phyloP scores from a whole-genome alignment of 2,329 filamentous ascomycete genomes.

The Conoideocrella luteorostrata region DNA sequence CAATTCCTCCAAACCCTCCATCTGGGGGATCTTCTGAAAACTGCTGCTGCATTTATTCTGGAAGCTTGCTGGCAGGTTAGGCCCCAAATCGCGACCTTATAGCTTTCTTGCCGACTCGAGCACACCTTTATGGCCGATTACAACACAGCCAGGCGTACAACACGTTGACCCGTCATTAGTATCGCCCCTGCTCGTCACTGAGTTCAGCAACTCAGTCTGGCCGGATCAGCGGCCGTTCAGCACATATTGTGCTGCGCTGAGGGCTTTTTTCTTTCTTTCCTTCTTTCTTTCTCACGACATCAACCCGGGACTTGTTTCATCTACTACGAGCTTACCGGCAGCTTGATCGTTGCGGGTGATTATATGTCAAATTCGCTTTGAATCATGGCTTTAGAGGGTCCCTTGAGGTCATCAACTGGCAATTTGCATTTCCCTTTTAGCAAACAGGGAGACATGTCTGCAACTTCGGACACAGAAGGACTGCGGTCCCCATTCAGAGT shows the following conservation, averaged over 20 bases:
- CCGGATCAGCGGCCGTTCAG: not conserved
- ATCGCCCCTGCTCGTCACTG: not conserved
- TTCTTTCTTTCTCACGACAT: too few relatives aligned
- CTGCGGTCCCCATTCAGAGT: conserved; percentile 42
- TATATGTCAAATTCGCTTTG: not conserved
- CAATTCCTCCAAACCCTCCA: conserved; percentile 11
- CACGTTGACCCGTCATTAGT: conserved; percentile 5
- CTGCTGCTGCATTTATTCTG: conserved; percentile 13
- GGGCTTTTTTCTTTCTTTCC: conserved; percentile 23
- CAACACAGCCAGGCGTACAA: conserved; percentile 7
- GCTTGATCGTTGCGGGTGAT: conserved; percentile 1
- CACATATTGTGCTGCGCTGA: conserved; percentile 11
- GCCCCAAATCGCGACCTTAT: conserved; percentile 14
- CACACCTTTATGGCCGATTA: not conserved
- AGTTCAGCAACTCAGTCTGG: not conserved
- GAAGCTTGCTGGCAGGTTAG: conserved; percentile 18
- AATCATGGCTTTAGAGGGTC: conserved; percentile 40
- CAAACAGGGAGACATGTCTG: conserved; percentile 46
- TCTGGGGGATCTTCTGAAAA: conserved; percentile 13
- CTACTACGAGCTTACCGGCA: not conserved
- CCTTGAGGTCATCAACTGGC: conserved; percentile 56
- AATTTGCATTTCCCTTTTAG: conserved; percentile 32
- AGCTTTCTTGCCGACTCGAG: conserved; percentile 11
- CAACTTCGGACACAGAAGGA: conserved; percentile 46
- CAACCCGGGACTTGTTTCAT: not conserved